Evolutionary conservation across 2,329 filamentous ascomycete species (phyloP).

Genomic region (Paraconiothyrium brasiliense): DNA sequence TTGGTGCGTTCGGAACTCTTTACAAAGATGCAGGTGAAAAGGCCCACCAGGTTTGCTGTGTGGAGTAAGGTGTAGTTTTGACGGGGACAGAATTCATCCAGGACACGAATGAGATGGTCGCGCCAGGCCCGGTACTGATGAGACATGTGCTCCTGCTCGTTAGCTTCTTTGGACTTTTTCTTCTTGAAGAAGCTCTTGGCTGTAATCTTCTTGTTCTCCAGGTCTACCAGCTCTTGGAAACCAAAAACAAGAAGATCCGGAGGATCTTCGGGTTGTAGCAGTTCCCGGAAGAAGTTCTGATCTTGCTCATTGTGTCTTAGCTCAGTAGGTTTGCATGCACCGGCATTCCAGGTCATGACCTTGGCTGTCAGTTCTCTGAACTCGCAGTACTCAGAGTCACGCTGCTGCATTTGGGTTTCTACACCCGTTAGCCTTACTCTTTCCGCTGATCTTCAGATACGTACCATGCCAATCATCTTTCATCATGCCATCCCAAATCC

Average conservation of each 20-base stretch:
- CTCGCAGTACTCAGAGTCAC: slow-evolving; percentile 82
- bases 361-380: slow-evolving; percentile 84
- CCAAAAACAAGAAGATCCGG: slow-evolving; percentile 95
- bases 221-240: slow-evolving; percentile 97
- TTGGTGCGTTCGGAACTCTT: slow-evolving; percentile 79
- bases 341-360: slow-evolving; percentile 96
- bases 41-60: slow-evolving; percentile 86
- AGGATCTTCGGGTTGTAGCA: slow-evolving; percentile 77
- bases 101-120: slow-evolving; percentile 81
- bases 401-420: slow-evolving; percentile 85
- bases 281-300: slow-evolving; percentile 79
- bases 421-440: slow-evolving; percentile 30
- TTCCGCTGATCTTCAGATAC: slow-evolving; percentile 26
- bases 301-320: slow-evolving; percentile 76
- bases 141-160: slow-evolving; percentile 89
- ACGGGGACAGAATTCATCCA: slow-evolving; percentile 84
- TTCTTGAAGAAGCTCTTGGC: slow-evolving; percentile 91
- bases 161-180: slow-evolving; percentile 81
- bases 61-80: slow-evolving; percentile 88
- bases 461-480: slow-evolving; percentile 90
- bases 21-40: slow-evolving; percentile 96
- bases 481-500: slow-evolving; percentile 90
- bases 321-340: slow-evolving; percentile 89
- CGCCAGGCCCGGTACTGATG: slow-evolving; percentile 97
- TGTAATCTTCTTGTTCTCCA: slow-evolving; percentile 96